These are phyloP conservation scores for Backusella parvicylindrica DNA, from an alignment of 192 early-diverging fungal genomes.

Conservation along the genomic window DNA sequence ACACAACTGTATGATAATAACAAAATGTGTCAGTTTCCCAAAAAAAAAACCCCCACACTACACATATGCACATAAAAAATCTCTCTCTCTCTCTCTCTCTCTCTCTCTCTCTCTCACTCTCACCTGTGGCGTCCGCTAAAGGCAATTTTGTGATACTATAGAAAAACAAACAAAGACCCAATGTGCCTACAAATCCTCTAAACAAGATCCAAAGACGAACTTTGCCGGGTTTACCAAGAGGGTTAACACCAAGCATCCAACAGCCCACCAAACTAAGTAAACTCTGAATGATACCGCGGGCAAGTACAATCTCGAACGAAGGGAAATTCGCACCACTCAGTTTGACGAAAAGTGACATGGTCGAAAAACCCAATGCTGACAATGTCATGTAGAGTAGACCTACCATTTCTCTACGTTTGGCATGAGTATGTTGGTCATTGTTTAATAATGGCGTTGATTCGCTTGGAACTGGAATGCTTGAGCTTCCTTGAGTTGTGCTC, in stretches of 20 bases:
- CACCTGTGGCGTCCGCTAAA: slow-evolving; percentile 68
- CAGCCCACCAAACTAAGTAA: slow-evolving; percentile 55
- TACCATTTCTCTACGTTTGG: slow-evolving; percentile 35
- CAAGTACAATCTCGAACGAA: slow-evolving; percentile 69
- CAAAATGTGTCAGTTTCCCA: neutral
- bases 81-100: no score
- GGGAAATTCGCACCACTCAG: slow-evolving; percentile 54
- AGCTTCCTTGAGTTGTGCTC: neutral
- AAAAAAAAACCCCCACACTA: slow-evolving; percentile 7
- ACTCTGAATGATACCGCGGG: slow-evolving; percentile 66
- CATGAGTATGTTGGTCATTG: neutral
- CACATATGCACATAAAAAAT: neutral
- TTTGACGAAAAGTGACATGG: slow-evolving; percentile 74
- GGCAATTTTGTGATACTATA: slow-evolving; percentile 65
- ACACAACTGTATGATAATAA: slow-evolving; percentile 63
- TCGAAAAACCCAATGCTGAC: slow-evolving; percentile 68
- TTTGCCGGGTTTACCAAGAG: slow-evolving; percentile 45
- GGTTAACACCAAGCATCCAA: slow-evolving; percentile 42
- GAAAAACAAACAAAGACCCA: slow-evolving; percentile 69
- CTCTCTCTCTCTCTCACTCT: no score
- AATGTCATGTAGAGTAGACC: slow-evolving; percentile 58
- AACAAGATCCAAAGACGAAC: slow-evolving; percentile 56
- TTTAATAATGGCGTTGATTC: slow-evolving; percentile 14
- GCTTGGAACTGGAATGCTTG: neutral
- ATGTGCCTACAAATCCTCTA: slow-evolving; percentile 62